These are phyloP conservation scores for Byssoonygena ceratinophila DNA, from an alignment of 2,329 filamentous ascomycete species.

Conservation along the genomic window DNA sequence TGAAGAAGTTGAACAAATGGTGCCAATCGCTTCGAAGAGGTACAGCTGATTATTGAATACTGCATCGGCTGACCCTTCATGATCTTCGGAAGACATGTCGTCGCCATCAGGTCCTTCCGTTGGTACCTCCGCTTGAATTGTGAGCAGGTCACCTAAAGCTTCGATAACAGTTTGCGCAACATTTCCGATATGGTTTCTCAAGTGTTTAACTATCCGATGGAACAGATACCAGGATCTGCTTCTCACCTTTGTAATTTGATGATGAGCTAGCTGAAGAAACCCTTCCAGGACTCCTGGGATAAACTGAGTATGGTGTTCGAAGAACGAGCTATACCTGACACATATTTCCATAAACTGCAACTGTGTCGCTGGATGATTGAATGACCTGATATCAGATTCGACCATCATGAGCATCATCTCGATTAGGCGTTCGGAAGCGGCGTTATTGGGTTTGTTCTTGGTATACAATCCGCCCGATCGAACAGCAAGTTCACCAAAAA, in stretches of 20 bases:
- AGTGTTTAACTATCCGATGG: constrained; percentile 78
- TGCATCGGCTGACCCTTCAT: constrained; percentile 78
- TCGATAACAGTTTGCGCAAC: constrained; percentile 86
- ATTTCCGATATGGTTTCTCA: constrained; percentile 73
- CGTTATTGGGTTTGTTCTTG: constrained; percentile 70
- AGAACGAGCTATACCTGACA: constrained; percentile 85
- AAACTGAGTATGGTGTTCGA: constrained; percentile 69
- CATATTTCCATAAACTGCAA: constrained; percentile 98
- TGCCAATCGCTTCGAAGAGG: constrained; percentile 88
- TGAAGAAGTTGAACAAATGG: constrained; percentile 69
- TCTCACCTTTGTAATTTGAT: constrained; percentile 74
- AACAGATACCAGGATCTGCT: constrained; percentile 96
- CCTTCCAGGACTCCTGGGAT: constrained; percentile 82
- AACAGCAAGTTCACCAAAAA: constrained; percentile 90
- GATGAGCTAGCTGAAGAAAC: constrained; percentile 83
- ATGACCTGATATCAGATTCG: constrained; percentile 74
- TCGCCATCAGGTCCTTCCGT: constrained; percentile 66
- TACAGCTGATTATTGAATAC: constrained; percentile 86
- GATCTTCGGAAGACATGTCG: constrained; percentile 91
- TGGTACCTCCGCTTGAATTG: constrained; percentile 81
- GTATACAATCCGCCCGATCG: constrained; percentile 75
- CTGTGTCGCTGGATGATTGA: constrained; percentile 81
- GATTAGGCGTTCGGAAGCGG: constrained; percentile 69
- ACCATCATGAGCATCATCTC: constrained; percentile 96
- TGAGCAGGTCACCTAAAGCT: constrained; percentile 75